Evolutionary conservation across 225 moss, liverwort and hornwort species (phyloP), one percentile per base, ranked within the genome.

Genomic region (Bryum argenteum): DNA sequence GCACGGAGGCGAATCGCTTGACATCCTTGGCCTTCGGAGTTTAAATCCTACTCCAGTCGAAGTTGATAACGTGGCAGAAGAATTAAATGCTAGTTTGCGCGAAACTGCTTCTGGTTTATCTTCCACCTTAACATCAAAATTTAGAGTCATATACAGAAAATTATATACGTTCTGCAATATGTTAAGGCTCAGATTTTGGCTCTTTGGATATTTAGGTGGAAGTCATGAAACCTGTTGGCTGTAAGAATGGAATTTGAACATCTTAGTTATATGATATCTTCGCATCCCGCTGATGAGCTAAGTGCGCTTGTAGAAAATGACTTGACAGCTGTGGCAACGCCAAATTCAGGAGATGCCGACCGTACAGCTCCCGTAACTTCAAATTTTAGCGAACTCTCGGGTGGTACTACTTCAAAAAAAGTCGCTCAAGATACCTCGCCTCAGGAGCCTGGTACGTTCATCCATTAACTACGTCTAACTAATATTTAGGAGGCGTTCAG

Each of bases 11-110:
- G 78, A 78, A 73, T 87, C 87, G 24, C 83, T 84, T 61, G 87
- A 87, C 51, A 84, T 87, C 58, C 83, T 84, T 54, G 87, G 84
- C 9, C 71, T 84, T 17, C 70, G 81, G 81, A 84, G 71, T 69
- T 74, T 87, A 54, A 78, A 70, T 69, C 72, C 80, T 37, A 83
- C 67, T 61, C 21, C 72, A 53, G 44, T 50, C 17, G 62, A 75
- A 66, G 72, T 45, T 53, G 51, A 58, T 28, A 61, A n/a, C n/a
- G n/a, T 54, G 23, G 37, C 56, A 69, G 66, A 75, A 64, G 56
- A 71, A 41, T 66, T 58, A 51, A 43, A 77, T 21, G 48, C 62
- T 37, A 73, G 39, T 58, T 65, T 65, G 48, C 75, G 68, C 18
- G 67, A 72, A 51, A 57, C 71, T 71, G 50, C 61, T 59, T 33